Conservation (phyloP, 2,329 filamentous ascomycete species). For the Verticillium alfalfae region DNA sequence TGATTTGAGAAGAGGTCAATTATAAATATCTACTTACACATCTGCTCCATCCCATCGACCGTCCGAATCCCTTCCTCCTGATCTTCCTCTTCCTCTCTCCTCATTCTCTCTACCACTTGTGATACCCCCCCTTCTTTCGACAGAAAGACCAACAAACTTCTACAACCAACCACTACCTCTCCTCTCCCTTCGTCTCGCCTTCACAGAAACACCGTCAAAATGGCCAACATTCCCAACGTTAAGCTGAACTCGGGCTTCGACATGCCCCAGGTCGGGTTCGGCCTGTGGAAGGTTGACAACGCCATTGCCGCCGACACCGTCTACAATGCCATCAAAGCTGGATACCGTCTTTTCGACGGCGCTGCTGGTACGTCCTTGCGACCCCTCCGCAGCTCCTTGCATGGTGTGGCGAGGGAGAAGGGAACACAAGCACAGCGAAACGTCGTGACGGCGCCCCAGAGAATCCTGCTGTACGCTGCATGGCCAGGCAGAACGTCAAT, state of each 20-base stretch:
- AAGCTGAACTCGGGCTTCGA: conserved; percentile 61
- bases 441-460: background rate
- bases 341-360: conserved; percentile 56
- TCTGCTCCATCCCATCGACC: background rate
- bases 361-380: conserved; percentile 45
- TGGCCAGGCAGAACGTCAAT: background rate
- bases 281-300: conserved; percentile 79
- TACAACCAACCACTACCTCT: conserved; percentile 50
- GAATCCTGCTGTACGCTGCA: background rate
- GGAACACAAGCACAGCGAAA: background rate
- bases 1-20: background rate
- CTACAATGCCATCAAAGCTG: conserved; percentile 66
- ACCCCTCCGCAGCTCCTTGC: background rate
- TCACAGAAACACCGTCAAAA: background rate
- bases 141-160: conserved; percentile 47
- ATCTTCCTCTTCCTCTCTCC: background rate
- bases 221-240: conserved; percentile 36
- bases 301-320: conserved; percentile 68
- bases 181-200: background rate
- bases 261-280: conserved; percentile 73
- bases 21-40: conserved; percentile 2
- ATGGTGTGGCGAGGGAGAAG: background rate
- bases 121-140: conserved; percentile 18
- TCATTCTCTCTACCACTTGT: conserved; percentile 39
- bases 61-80: background rate